phyloP scores from a whole-genome alignment of 2,329 filamentous ascomycete species.

The Penicillium sp. region DNA sequence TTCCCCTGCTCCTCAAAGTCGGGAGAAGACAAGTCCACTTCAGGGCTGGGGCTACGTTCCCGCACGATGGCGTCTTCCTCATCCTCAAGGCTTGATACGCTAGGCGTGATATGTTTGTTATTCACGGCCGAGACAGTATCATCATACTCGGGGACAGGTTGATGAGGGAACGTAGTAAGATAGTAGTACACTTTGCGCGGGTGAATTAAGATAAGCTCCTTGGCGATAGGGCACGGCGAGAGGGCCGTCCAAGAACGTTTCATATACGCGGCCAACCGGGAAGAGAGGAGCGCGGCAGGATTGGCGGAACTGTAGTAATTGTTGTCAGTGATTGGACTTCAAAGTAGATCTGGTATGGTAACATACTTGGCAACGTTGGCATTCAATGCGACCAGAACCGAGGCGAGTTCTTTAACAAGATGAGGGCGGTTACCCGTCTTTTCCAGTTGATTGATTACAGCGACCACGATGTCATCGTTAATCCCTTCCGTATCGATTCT shows the following conservation, averaged over 20 bases:
- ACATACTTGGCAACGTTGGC: slow-evolving; percentile 88
- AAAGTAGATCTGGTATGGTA: slow-evolving; percentile 5
- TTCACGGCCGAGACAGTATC: slow-evolving; percentile 50
- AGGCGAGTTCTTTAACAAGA: slow-evolving; percentile 87
- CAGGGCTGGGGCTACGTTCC: slow-evolving; percentile 77
- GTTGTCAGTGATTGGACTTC: slow-evolving; percentile 15
- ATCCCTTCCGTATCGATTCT: slow-evolving; percentile 78
- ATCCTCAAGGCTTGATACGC: slow-evolving; percentile 71
- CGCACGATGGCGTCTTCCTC: slow-evolving; percentile 59
- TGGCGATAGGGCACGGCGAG: slow-evolving; percentile 80
- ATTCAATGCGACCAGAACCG: slow-evolving; percentile 70
- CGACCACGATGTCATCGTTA: slow-evolving; percentile 92
- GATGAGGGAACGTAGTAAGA: slow-evolving; percentile 80
- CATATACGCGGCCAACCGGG: slow-evolving; percentile 81
- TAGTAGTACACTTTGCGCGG: slow-evolving; percentile 96
- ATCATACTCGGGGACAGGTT: slow-evolving; percentile 68
- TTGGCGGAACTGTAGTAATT: slow-evolving; percentile 73
- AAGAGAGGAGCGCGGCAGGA: slow-evolving; percentile 90
- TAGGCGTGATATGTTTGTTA: slow-evolving; percentile 72
- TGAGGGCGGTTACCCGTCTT: slow-evolving; percentile 89
- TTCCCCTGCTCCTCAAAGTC: slow-evolving; percentile 71
- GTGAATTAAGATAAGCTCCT: slow-evolving; percentile 87
- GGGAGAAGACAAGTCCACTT: slow-evolving; percentile 82
- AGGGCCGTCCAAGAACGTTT: slow-evolving; percentile 79
- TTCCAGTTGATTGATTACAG: slow-evolving; percentile 81